Percentiles rank a stretch among this genome's conserved stretches.
Conservation (phyloP, 2,329 filamentous ascomycete species). For the Fusarium sp. region DNA sequence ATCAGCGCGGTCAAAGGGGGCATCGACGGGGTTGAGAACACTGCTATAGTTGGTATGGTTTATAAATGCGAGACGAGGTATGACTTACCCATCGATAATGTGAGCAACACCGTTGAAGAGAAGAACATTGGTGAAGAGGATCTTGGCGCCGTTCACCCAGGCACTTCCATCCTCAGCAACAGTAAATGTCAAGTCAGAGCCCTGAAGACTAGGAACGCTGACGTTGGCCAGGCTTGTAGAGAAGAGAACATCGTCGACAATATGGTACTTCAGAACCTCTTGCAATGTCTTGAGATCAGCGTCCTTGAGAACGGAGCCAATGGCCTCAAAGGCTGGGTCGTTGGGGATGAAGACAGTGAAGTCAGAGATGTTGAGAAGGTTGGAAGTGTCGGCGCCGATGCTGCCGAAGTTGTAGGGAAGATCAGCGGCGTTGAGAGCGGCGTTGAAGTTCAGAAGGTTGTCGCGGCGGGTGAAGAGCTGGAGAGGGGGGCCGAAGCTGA, state of each 20-base stretch:
- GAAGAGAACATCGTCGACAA: constrained; percentile 48
- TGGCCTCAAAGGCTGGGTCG: constrained; percentile 44
- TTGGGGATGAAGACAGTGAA: constrained; percentile 47
- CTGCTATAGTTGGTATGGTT: constrained; percentile 17
- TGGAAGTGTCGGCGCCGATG: constrained; percentile 25
- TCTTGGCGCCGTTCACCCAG: constrained; percentile 49
- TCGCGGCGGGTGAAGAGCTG: constrained; percentile 46
- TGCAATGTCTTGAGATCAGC: constrained; percentile 40
- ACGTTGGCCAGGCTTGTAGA: constrained; percentile 44
- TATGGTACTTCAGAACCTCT: constrained; percentile 47
- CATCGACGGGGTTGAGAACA: constrained; percentile 41
- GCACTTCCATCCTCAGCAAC: constrained; percentile 45
- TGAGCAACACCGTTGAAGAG: constrained; percentile 50
- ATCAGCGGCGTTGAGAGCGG: constrained; percentile 43
- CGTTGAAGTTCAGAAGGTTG: constrained; percentile 45
- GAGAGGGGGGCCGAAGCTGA: constrained; percentile 46
- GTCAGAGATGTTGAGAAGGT: constrained; percentile 44
- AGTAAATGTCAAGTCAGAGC: constrained; percentile 43
- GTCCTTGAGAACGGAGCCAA: constrained; percentile 44
- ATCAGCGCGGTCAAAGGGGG: constrained; percentile 40
- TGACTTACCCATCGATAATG: constrained; percentile 45
- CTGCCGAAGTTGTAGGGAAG: constrained; percentile 43
- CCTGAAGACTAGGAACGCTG: constrained; percentile 40
- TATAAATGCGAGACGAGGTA: accelerated
- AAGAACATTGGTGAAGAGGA: constrained; percentile 47